Base-by-base conservation (phyloP, 2,329 filamentous ascomycete genomes). In the Zelopaecilomyces penicillatus region DNA sequence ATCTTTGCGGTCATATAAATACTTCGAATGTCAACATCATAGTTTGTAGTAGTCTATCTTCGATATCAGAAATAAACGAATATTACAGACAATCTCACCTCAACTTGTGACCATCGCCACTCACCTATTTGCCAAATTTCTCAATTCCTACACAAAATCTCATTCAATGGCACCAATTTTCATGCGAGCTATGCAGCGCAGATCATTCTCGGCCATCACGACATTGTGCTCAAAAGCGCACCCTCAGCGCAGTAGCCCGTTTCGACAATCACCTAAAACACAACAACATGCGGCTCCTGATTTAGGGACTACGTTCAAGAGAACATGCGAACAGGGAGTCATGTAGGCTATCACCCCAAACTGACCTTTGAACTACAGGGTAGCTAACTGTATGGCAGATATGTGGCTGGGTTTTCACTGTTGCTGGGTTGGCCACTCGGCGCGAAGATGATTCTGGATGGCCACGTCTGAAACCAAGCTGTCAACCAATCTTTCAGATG, bases 171-270 rank as follows among this genome's bases (percentile, higher is more conserved):
- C 42, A n/a, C 45, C 42, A 27, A 34, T 39, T 37, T 42, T 42
- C 31, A 26, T 38, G 33, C 37, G 29, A 28, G 30, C 45, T 30
- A 37, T 29, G 4, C 31, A 30, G 32, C 42, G 45, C 37, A 44
- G 42, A 29, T 42, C 45, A 31, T 5, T 43, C 33, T 46, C 42
- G 6, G 39, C 45, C 27, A 6, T 38, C 38, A 47, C 37, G 42
- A 37, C 41, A 34, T 10, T 47, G 30, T 42, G 45, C 19, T 30
- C 29, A 26, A 47, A 44, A 39, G 45, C 37, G 4, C 45, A 42
- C 26, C 30, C 42, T n/a, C 40, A 44, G 29, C 42, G 44, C 35
- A 38, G 41, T 30, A 26, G 30, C n/a, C 45, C 45, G 5, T 47
- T 33, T 12, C 42, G 45, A 35, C 33, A 42, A 37, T 6, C 45